phyloP scores from a whole-genome alignment of 2,329 filamentous ascomycete genomes.

The Alternaria brassicae region DNA sequence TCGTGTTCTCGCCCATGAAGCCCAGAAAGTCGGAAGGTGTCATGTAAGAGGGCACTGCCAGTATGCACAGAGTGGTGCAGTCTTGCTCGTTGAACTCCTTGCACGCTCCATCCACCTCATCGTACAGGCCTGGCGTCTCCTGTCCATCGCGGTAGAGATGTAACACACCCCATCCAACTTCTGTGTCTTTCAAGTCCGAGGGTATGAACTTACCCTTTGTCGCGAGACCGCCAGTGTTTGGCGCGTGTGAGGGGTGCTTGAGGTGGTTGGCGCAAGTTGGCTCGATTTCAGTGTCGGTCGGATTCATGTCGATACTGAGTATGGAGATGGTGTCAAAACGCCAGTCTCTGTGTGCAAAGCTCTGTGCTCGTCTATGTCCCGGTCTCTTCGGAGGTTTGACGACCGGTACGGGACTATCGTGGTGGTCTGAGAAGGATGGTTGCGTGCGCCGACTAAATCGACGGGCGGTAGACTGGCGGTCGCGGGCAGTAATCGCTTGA shows the following conservation, averaged over 20 bases:
- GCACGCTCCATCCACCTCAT: conserved; percentile 51
- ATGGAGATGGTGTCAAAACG: conserved; percentile 80
- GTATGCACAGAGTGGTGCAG: conserved; percentile 88
- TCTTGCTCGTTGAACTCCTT: conserved; percentile 62
- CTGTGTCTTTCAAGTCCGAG: conserved; percentile 72
- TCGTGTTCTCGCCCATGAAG: conserved; percentile 87
- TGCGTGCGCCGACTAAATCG: conserved; percentile 44
- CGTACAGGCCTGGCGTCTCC: conserved; percentile 70
- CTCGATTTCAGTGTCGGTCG: conserved; percentile 41
- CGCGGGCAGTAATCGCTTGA: conserved; percentile 19
- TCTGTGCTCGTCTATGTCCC: conserved; percentile 31
- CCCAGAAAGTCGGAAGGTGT: conserved; percentile 89
- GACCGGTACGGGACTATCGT: conserved; percentile 45
- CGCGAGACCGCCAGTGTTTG: conserved; percentile 64
- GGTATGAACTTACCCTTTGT: conserved; percentile 84
- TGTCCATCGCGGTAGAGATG: conserved; percentile 89
- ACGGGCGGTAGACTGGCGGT: conserved; percentile 29
- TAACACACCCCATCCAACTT: conserved; percentile 89
- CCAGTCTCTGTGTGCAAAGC: conserved; percentile 68
- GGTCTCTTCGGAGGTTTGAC: conserved; percentile 47
- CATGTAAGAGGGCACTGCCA: conserved; percentile 93
- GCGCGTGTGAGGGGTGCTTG: conserved; percentile 55
- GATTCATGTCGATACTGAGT: conserved; percentile 78
- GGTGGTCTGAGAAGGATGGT: conserved; percentile 47
- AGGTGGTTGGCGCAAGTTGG: conserved; percentile 42